Base-by-base conservation (phyloP, 306 rosid species). In the Prunus dulcis region DNA sequence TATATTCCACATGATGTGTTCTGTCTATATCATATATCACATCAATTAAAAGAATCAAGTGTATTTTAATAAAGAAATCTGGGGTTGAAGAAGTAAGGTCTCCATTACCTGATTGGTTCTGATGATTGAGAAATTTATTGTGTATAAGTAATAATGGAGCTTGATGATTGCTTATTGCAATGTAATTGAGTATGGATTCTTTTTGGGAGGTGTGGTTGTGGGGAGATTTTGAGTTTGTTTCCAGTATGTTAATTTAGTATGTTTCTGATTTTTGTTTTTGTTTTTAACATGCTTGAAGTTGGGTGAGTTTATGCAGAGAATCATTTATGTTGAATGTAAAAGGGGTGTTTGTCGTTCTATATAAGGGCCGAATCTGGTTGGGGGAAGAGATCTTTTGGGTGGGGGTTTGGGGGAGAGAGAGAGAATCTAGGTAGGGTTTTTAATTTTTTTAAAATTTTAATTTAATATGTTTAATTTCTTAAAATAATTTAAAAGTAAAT, bases 71-170 rank as follows among this genome's bases (percentile, higher is more conserved):
- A n/a, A n/a, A n/a, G n/a, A n/a, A n/a, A n/a, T n/a, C n/a, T n/a
- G n/a, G n/a, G n/a, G n/a, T n/a, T n/a, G n/a, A n/a, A n/a, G n/a
- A 90, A 79, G 98, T 94, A 77, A 78, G 87, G 51, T 64, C 22
- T 46, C 52, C 61, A 8, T 80, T 70, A 34, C 49, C 64, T 32
- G 62, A 27, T 32, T 51, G 46, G 2, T 58, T 22, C 0, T 15
- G 41, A 4, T 34, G 55, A 56, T 34, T 55, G n/a, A 38, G 45
- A 4, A 41, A 8, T 9, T 65, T 2, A 38, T 64, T 6, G 12
- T 22, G 56, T 45, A 67, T 13, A 46, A 20, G 30, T 23, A 41
- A 19, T 41, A 46, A 43, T 60, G 68, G 41, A 25, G 19, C 25
- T 43, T 43, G 68, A 25, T 43, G 46, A 22, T 12, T 23, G 57